Percentiles rank a stretch among this genome's conserved stretches.
phyloP scores from a whole-genome alignment of 2,329 filamentous ascomycete genomes.

The Myriangium duriaei region DNA sequence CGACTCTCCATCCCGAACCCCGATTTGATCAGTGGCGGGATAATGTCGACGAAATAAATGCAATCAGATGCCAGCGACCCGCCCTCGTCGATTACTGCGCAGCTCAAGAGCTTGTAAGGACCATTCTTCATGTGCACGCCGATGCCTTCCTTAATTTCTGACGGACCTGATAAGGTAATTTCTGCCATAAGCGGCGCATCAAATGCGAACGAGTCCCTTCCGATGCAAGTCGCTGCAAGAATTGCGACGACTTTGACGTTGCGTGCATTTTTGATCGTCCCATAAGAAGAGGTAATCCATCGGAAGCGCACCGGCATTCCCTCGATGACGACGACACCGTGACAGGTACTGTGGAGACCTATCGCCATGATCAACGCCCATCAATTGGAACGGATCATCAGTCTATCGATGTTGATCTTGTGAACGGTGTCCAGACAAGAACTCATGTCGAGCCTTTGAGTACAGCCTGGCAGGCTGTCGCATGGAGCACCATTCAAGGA shows the following conservation, averaged over 20 bases:
- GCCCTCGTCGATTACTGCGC: background rate
- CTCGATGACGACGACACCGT: background rate
- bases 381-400: too few species aligned
- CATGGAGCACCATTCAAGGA: background rate
- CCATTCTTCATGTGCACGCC: background rate
- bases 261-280: conserved; percentile 38
- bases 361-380: background rate
- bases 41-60: too few species aligned
- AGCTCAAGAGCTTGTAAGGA: background rate
- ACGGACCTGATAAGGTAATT: conserved; percentile 28
- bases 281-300: conserved; percentile 7
- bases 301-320: conserved; percentile 17
- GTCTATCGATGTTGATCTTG: too few species aligned
- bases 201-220: conserved; percentile 29
- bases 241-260: conserved; percentile 38
- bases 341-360: background rate
- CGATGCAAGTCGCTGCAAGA: conserved; percentile 32
- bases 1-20: too few species aligned
- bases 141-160: background rate
- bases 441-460: background rate
- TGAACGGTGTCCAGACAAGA: too few species aligned
- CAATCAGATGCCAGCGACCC: background rate
- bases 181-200: conserved; percentile 38
- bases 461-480: background rate
- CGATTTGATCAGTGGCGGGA: too few species aligned